Base-by-base conservation (phyloP, 352 stramenopile genomes). In the Pilasporangium apinafurcum region DNA sequence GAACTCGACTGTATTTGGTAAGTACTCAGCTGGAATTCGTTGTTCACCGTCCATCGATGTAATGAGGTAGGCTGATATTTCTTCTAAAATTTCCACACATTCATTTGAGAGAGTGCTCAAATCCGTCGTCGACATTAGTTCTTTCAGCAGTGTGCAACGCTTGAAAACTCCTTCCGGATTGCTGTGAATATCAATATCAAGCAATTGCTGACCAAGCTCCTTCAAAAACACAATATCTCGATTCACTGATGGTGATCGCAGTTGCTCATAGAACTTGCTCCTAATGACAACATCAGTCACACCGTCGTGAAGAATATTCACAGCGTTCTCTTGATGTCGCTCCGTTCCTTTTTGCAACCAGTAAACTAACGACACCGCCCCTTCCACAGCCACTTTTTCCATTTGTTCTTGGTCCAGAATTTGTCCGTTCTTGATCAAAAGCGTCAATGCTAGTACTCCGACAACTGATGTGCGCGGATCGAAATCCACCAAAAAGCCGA, bases 341-440 rank as follows among this genome's bases (percentile, higher is more conserved):
- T 88, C 80, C 1, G 77, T 88, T 12, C 80, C 80, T 45, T 92
- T 90, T 44, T 88, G 74, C 48, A 89, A 83, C 80, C 80, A 92
- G 34, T 92, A 89, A 9, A 89, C 68, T 2, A 92, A 42, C 12
- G 74, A 88, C 8, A 80, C 58, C 0, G 77, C 68, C 8, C 74
- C 72, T 22, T 87, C 74, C 0, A 86, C 64, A n/a, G 68, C 76
- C 34, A 92, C 65, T 22, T 66, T 72, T n/a, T 86, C 55, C 77
- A 86, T 88, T 38, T 92, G 77, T 14, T 66, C 51, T 5, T 53
- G 27, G 18, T 78, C 61, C 1, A 92, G 53, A 10, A 31, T 31
- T 32, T 86, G 67, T 1, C 70, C 73, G 26, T 86, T 75, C 36
- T 71, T 77, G 1, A 92, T 51, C 7, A 92, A 59, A 12, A 90